Conservation (phyloP, 345 rosid genomes). For the Eucalyptus shirleyi region DNA sequence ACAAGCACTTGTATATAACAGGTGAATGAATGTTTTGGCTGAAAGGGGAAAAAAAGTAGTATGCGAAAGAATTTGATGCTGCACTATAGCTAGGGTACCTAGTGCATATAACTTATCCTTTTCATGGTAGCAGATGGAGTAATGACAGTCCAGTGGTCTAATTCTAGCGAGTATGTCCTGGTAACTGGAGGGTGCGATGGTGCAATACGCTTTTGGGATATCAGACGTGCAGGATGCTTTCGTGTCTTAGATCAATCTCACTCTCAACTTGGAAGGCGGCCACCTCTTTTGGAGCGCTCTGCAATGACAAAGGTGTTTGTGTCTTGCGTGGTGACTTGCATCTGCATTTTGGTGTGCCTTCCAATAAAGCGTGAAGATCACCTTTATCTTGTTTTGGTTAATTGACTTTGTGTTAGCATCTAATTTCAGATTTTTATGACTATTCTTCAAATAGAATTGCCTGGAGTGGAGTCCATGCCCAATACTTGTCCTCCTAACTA, state of each 20-base stretch:
- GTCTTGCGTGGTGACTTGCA: neutral
- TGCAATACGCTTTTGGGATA: slow-evolving; percentile 97
- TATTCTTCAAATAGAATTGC: neutral
- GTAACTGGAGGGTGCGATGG: slow-evolving; percentile 96
- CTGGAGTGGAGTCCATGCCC: neutral
- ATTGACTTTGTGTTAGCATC: neutral
- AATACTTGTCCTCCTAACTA: neutral
- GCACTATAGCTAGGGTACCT: neutral
- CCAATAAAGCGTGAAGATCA: neutral
- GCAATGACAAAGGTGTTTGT: slow-evolving; percentile 36
- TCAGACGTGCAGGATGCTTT: slow-evolving; percentile 89
- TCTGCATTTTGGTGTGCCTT: neutral
- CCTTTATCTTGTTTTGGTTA: neutral
- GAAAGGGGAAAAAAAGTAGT: neutral
- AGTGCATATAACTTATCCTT: neutral
- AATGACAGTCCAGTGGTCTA: slow-evolving; percentile 94
- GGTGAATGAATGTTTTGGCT: neutral
- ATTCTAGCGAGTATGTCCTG: slow-evolving; percentile 89
- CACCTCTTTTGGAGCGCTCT: slow-evolving; percentile 41
- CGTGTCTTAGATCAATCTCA: slow-evolving; percentile 78
- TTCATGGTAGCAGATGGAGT: slow-evolving; percentile 60
- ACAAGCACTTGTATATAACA: neutral
- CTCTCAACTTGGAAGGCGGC: slow-evolving; percentile 78
- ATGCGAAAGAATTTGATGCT: neutral
- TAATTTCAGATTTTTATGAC: neutral